Evolutionary conservation across 257 asterid genomes (phyloP).

Genomic region (Rhazya stricta): DNA sequence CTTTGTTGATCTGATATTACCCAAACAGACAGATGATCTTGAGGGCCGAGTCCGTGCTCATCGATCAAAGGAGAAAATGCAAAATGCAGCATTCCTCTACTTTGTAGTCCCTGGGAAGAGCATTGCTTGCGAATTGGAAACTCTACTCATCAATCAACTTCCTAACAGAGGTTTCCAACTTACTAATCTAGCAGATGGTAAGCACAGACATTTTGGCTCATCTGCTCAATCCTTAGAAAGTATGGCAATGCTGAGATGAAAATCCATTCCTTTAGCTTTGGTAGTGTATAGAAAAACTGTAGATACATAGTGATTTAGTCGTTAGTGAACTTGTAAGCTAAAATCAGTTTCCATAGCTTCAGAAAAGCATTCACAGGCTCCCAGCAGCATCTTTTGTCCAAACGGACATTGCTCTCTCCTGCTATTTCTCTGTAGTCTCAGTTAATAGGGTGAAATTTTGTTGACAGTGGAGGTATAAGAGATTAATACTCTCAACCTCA

Average conservation of each 20-base stretch:
- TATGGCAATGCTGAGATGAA: conserved; percentile 41
- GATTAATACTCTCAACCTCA: too few species aligned
- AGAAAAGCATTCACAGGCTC: neutral
- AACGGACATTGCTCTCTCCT: neutral
- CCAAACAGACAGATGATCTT: conserved; percentile 78
- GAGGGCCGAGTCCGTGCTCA: conserved; percentile 78
- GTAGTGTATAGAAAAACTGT: neutral
- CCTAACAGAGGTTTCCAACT: conserved; percentile 61
- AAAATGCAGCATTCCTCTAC: conserved; percentile 57
- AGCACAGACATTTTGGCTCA: conserved; percentile 80
- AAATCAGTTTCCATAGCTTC: neutral
- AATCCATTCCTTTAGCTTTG: neutral
- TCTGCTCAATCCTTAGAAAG: conserved; percentile 37
- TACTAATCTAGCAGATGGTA: conserved; percentile 76
- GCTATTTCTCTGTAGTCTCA: neutral
- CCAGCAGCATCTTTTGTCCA: conserved; percentile 11
- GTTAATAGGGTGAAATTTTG: neutral
- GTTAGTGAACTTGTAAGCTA: neutral
- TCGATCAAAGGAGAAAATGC: conserved; percentile 73
- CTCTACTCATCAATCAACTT: conserved; percentile 88
- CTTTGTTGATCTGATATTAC: neutral
- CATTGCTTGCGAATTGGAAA: conserved; percentile 84
- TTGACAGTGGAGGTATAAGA: too few species aligned
- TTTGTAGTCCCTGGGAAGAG: conserved; percentile 83
- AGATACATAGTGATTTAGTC: neutral